phyloP scores from a whole-genome alignment of 1,284 basidiomycete genomes.

The Boletellus deceptivus region DNA sequence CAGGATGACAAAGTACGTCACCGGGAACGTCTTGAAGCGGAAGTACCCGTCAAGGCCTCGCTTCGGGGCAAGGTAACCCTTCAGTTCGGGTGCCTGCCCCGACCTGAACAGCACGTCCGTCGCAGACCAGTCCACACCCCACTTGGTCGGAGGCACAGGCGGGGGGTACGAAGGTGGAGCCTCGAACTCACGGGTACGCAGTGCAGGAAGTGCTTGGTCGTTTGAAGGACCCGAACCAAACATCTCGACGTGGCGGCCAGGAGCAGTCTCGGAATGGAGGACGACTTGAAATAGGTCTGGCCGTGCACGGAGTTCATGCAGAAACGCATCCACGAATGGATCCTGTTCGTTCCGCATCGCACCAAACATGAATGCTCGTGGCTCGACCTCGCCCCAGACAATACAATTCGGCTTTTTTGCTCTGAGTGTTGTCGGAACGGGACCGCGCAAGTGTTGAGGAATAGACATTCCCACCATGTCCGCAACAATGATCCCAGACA shows the following conservation, averaged over 20 bases:
- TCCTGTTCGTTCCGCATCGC: conserved; percentile 30
- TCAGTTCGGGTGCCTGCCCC: neutral
- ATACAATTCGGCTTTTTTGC: conserved; percentile 15
- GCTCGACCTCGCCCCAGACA: conserved; percentile 22
- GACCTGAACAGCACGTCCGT: conserved; percentile 24
- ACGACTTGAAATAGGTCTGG: conserved; percentile 35
- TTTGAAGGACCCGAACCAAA: conserved; percentile 21
- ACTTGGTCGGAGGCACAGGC: conserved; percentile 2
- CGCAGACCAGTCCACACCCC: conserved; percentile 17
- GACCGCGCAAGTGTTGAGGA: conserved; percentile 2
- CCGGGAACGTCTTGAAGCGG: conserved; percentile 30
- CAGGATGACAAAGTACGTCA: conserved; percentile 34
- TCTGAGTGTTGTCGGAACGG: conserved; percentile 14
- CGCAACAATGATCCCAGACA: conserved; percentile 29
- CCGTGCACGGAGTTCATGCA: conserved; percentile 27
- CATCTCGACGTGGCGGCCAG: conserved; percentile 19
- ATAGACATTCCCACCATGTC: conserved; percentile 16
- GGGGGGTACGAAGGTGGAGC: conserved; percentile 12
- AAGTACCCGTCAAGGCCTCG: conserved; percentile 17
- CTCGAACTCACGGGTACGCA: conserved; percentile 24
- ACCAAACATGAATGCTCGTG: conserved; percentile 32
- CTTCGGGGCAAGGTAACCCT: conserved; percentile 13
- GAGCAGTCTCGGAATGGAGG: conserved; percentile 29
- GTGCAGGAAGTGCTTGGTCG: conserved; percentile 7
- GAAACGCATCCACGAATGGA: conserved; percentile 24